phyloP scores from a whole-genome alignment of 1,139 yeast species.

The Meyerozyma guilliermondii region DNA sequence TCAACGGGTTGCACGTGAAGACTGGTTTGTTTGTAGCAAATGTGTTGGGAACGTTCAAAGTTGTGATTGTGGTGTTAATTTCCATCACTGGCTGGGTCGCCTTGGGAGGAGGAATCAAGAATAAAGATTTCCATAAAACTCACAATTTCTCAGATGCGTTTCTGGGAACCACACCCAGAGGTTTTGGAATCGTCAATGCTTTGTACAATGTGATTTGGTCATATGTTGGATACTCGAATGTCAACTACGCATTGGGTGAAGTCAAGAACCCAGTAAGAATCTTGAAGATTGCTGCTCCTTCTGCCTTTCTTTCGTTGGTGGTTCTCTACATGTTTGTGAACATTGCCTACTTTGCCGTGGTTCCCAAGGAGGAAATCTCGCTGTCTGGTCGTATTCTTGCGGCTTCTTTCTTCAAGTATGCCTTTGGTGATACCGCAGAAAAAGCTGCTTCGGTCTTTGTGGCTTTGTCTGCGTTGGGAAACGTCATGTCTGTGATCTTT shows the following conservation, averaged over 20 bases:
- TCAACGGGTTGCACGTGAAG: slow-evolving; percentile 59
- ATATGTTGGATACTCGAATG: slow-evolving; percentile 69
- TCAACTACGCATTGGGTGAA: slow-evolving; percentile 79
- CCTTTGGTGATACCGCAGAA: slow-evolving; percentile 42
- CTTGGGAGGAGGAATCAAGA: slow-evolving; percentile 61
- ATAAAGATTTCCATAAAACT: slow-evolving; percentile 43
- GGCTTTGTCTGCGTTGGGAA: slow-evolving; percentile 47
- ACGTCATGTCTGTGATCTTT: slow-evolving; percentile 44
- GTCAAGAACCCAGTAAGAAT: slow-evolving; percentile 49
- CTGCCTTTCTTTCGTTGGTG: slow-evolving; percentile 55
- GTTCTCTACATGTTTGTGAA: slow-evolving; percentile 64
- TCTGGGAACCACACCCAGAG: slow-evolving; percentile 55
- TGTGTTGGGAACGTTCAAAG: slow-evolving; percentile 64
- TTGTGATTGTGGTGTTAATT: slow-evolving; percentile 62
- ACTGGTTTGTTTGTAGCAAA: slow-evolving; percentile 68
- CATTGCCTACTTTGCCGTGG: slow-evolving; percentile 55
- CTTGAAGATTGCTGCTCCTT: slow-evolving; percentile 41
- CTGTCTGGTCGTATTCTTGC: slow-evolving; percentile 42
- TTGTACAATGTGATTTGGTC: slow-evolving; percentile 81
- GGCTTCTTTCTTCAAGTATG: slow-evolving; percentile 41
- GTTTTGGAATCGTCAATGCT: slow-evolving; percentile 73
- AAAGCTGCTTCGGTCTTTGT: slow-evolving; percentile 46
- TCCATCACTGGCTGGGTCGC: slow-evolving; percentile 81
- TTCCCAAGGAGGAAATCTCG: slow-evolving; percentile 42
- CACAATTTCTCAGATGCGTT: slow-evolving; percentile 63